Conservation (phyloP, 2,329 filamentous ascomycete species). For the Botrytis aclada region DNA sequence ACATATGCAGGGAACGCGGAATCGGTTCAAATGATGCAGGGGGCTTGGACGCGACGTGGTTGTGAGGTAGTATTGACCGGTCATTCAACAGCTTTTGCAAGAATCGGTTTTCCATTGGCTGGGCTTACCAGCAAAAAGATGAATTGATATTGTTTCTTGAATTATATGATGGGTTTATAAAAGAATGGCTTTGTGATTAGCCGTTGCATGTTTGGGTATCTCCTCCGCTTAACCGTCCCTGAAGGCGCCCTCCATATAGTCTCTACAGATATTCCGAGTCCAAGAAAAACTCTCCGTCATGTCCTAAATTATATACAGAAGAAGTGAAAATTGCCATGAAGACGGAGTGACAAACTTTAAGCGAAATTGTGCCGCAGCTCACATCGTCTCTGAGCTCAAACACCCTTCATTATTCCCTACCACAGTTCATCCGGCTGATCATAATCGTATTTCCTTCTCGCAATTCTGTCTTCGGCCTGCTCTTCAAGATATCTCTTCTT, state of each 20-base stretch:
- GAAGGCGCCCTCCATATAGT: background rate
- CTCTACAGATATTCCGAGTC: background rate
- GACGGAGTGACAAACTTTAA: background rate
- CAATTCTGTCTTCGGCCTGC: background rate
- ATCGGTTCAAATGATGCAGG: background rate
- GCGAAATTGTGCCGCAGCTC: background rate
- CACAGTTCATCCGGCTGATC: conserved; percentile 13
- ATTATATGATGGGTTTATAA: background rate
- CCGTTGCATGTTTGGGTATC: background rate
- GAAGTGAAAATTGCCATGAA: background rate
- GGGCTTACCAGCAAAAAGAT: background rate
- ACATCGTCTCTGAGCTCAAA: background rate
- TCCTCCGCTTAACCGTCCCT: background rate
- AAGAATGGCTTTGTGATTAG: background rate
- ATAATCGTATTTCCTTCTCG: conserved; percentile 11
- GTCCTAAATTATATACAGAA: background rate
- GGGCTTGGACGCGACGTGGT: background rate
- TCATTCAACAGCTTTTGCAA: background rate
- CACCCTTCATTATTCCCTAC: background rate
- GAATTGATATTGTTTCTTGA: background rate
- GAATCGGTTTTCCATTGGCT: background rate
- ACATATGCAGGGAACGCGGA: background rate
- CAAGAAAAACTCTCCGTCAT: background rate
- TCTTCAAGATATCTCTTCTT: conserved; percentile 7
- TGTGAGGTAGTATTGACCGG: background rate